A percentile compares a stretch with the other conserved stretches of the same genome.
These are phyloP conservation scores for Solanum acaule DNA, from an alignment of 257 asterid species.

Conservation along the genomic window DNA sequence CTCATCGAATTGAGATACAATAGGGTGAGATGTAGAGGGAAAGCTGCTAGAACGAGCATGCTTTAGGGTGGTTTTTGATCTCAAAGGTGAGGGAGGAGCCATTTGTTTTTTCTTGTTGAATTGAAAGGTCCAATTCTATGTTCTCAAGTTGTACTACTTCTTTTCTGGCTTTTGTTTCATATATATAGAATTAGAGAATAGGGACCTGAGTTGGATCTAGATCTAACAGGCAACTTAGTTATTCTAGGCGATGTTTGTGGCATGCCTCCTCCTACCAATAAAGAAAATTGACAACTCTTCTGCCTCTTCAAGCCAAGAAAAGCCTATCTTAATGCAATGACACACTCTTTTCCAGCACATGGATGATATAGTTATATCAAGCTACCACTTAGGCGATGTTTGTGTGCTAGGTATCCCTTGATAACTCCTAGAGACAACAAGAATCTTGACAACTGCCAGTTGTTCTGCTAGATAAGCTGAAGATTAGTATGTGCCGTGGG, in stretches of 20 bases:
- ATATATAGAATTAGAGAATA: neutral
- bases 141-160: neutral
- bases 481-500: neutral
- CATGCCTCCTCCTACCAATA: neutral
- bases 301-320: neutral
- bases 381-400: neutral
- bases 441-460: neutral
- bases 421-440: neutral
- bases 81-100: constrained; percentile 35
- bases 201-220: neutral
- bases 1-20: constrained; percentile 22
- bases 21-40: constrained; percentile 21
- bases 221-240: neutral
- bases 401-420: neutral
- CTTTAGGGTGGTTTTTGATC: constrained; percentile 21
- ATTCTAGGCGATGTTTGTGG: neutral
- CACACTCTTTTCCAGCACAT: neutral
- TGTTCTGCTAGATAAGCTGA: neutral
- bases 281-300: neutral
- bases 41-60: constrained; percentile 40
- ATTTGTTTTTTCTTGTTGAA: neutral
- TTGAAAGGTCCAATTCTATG: neutral
- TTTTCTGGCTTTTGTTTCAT: neutral
- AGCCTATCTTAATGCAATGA: neutral
- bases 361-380: neutral